Evolutionary conservation across 2,329 filamentous ascomycete species (phyloP).

Genomic region (Pseudogymnoascus sp.): DNA sequence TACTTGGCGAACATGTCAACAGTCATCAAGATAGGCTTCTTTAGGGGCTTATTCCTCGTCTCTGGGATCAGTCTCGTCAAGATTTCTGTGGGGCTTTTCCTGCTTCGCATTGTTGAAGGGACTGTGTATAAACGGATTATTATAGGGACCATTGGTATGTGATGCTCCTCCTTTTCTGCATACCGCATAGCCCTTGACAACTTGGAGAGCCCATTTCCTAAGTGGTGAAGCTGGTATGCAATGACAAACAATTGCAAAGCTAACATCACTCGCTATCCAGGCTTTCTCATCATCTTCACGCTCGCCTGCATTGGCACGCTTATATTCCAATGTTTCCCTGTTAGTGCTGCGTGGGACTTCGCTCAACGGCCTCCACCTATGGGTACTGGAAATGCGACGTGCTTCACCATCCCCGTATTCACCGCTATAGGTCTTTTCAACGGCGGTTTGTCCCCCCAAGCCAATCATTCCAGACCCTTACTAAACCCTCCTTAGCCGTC

Average conservation of each 20-base stretch:
- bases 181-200: neutral
- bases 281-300: constrained; percentile 35
- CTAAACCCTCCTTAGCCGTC: constrained; percentile 14
- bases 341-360: constrained; percentile 37
- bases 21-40: neutral
- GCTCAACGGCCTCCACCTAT: constrained; percentile 21
- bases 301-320: constrained; percentile 37
- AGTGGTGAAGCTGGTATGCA: neutral
- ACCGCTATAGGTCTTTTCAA: constrained; percentile 39
- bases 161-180: neutral
- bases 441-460: constrained; percentile 27
- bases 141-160: constrained; percentile 34
- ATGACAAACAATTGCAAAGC: constrained; percentile 14
- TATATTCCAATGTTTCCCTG: constrained; percentile 39
- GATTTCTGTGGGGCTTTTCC: constrained; percentile 38
- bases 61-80: constrained; percentile 38
- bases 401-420: constrained; percentile 34
- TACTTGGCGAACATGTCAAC: neutral
- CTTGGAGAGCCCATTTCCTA: neutral
- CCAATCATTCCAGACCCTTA: neutral
- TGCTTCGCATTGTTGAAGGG: constrained; percentile 35
- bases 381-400: constrained; percentile 28
- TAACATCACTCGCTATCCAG: constrained; percentile 18
- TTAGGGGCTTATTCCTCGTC: constrained; percentile 25
- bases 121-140: constrained; percentile 34